A percentile compares a stretch with the other conserved stretches of the same genome.
These are phyloP conservation scores for Peronospora tabacina DNA, from an alignment of 352 stramenopile species.

Conservation along the genomic window DNA sequence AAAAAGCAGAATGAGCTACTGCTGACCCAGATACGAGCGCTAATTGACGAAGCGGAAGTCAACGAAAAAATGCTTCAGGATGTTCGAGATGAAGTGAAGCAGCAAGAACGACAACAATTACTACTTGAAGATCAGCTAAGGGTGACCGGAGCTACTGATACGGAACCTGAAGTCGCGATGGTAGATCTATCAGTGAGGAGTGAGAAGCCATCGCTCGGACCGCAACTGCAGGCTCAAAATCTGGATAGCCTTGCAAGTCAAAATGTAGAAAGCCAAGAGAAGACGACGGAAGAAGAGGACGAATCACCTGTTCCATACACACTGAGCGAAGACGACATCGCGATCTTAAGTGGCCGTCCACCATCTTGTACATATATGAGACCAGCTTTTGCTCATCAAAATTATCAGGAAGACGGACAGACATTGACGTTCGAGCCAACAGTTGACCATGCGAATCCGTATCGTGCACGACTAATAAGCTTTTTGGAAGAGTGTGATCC, in stretches of 20 bases:
- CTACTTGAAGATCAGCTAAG: neutral
- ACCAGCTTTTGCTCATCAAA: neutral
- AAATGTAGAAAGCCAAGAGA: slow-evolving; percentile 3
- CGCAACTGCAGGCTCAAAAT: neutral
- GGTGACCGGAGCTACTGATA: slow-evolving; percentile 2
- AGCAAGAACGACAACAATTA: slow-evolving; percentile 3
- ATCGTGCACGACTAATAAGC: slow-evolving; percentile 40
- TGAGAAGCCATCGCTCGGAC: slow-evolving; percentile 1
- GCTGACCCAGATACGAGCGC: slow-evolving; percentile 65
- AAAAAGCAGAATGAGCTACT: slow-evolving; percentile 82
- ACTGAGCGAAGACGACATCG: slow-evolving; percentile 58
- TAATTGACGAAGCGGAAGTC: slow-evolving; percentile 53
- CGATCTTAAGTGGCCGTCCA: slow-evolving; percentile 51
- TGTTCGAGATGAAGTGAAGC: slow-evolving; percentile 16
- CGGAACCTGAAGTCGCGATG: slow-evolving; percentile 9
- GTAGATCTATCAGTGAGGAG: slow-evolving; percentile 14
- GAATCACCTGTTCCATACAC: slow-evolving; percentile 44
- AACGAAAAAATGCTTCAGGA: slow-evolving; percentile 36
- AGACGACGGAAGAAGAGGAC: slow-evolving; percentile 14
- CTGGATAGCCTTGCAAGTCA: neutral
- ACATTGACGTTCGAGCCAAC: slow-evolving; percentile 7
- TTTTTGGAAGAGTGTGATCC: slow-evolving; percentile 66
- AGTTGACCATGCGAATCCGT: slow-evolving; percentile 25
- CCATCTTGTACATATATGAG: slow-evolving; percentile 3
- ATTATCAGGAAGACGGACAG: slow-evolving; percentile 9